Base-by-base conservation (phyloP, 2,329 filamentous ascomycete genomes). In the Neonectria faginata region DNA sequence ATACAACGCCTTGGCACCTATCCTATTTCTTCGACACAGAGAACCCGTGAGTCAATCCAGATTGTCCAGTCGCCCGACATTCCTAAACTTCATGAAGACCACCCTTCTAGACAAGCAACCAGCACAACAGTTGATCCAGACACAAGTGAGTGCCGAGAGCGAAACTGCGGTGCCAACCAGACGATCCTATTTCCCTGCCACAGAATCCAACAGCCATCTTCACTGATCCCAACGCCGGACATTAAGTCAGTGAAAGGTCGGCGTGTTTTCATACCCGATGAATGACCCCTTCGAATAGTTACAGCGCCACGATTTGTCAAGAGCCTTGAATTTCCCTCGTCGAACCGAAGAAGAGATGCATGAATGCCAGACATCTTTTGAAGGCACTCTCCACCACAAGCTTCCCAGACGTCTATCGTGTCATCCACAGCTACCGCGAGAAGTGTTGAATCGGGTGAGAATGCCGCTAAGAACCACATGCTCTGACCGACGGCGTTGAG, bases 141-240 rank as follows among this genome's bases (percentile, higher is more conserved):
- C 6, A 57, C 12, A n/a, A 8, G 9, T 27, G 29, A 57, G 39
- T 12, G 29, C 2, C 1, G 1, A 18, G 42, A 18, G 6, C 29
- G 42, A n/a, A 48, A 48, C 6, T 20, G 6, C 7, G 29, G 5
- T n/a, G 54, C 44, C 39, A 57, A 27, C 42, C 54, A 48, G 39
- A 57, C 18, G n/a, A 57, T 27, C 36, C 2, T n/a, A 9, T 11
- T 48, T 48, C 20, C 44, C 18, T 57, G 22, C 54, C 54, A 57
- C 7, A 9, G 12, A 8, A 57, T 18, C 54, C 54, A 57, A 44
- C 29, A 48, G 8, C 7, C 6, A 39, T 57, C 42, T 8, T 27
- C 16, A n/a, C 54, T 57, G 18, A 57, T 57, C 9, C 54, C 54
- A 48, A 48, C 2, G 7, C 54, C 42, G 5, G 41, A 47, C 3